phyloP scores from a whole-genome alignment of 2,329 filamentous ascomycete species.

The Cercospora nicotianae region DNA sequence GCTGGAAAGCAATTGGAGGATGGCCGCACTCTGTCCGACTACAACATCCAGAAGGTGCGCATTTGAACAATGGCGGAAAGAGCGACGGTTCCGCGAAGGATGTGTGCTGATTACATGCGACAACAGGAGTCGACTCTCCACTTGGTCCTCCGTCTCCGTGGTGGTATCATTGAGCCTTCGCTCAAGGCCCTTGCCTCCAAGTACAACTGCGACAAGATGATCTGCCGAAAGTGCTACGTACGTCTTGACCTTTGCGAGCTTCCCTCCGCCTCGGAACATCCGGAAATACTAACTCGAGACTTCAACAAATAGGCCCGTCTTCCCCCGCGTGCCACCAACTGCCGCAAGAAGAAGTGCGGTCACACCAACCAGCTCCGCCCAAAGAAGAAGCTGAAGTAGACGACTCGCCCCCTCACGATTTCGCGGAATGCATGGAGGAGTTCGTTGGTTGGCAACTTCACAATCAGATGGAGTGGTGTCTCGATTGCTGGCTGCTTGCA shows the following conservation, averaged over 20 bases:
- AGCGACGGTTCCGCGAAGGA: background rate
- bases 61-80: background rate
- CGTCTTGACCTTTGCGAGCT: conserved; percentile 37
- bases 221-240: conserved; percentile 99
- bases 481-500: background rate
- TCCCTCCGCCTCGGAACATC: background rate
- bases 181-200: conserved; percentile 97
- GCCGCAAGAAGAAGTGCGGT: conserved; percentile 99
- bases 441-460: conserved; percentile 10
- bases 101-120: conserved; percentile 22
- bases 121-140: conserved; percentile 92
- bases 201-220: conserved; percentile 99
- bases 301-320: conserved; percentile 64
- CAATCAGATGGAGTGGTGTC: background rate
- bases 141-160: conserved; percentile 96
- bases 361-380: conserved; percentile 99
- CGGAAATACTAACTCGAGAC: conserved; percentile 14
- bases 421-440: conserved; percentile 8
- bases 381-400: conserved; percentile 99
- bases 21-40: conserved; percentile 92
- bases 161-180: conserved; percentile 98
- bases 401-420: conserved; percentile 15
- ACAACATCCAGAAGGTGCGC: conserved; percentile 98
- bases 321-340: conserved; percentile 98
- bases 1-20: conserved; percentile 99